Percentiles rank a stretch among this genome's conserved stretches.
phyloP scores from a whole-genome alignment of 257 asterid genomes.

The Nyctanthes arbortristis region DNA sequence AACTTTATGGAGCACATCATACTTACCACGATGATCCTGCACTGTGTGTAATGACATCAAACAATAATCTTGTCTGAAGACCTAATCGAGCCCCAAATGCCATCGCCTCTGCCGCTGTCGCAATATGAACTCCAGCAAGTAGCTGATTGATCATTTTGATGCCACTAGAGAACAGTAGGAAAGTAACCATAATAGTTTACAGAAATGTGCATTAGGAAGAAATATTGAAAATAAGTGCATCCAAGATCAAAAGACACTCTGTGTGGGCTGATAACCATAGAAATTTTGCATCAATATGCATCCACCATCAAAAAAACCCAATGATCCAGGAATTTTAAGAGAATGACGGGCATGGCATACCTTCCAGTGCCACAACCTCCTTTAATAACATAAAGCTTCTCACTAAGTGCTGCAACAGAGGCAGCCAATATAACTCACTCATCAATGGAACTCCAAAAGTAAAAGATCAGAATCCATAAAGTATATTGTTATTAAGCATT shows the following conservation, averaged over 20 bases:
- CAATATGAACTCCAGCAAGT: constrained; percentile 99
- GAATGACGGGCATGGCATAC: constrained; percentile 42
- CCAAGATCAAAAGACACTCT: neutral
- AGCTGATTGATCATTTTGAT: constrained; percentile 97
- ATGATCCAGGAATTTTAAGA: constrained; percentile 8
- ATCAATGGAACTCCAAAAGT: constrained; percentile 14
- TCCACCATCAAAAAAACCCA: neutral
- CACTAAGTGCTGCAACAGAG: constrained; percentile 72
- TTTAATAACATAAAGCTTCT: constrained; percentile 88
- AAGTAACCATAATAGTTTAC: constrained; percentile 3
- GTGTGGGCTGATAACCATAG: constrained; percentile 7
- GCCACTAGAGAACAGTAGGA: constrained; percentile 47
- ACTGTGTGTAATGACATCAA: constrained; percentile 69
- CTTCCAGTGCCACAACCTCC: constrained; percentile 99
- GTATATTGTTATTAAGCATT: constrained; percentile 13
- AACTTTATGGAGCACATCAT: constrained; percentile 7
- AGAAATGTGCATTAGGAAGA: constrained; percentile 3
- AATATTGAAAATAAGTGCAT: neutral
- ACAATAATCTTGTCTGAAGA: constrained; percentile 72
- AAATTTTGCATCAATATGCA: neutral
- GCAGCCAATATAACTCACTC: constrained; percentile 27
- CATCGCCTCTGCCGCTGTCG: constrained; percentile 97
- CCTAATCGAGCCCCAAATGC: constrained; percentile 94
- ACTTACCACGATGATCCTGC: constrained; percentile 93
- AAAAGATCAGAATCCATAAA: constrained; percentile 12